These are phyloP conservation scores for Mycena chlorophos DNA, from an alignment of 768 basidiomycete genomes.

Conservation along the genomic window DNA sequence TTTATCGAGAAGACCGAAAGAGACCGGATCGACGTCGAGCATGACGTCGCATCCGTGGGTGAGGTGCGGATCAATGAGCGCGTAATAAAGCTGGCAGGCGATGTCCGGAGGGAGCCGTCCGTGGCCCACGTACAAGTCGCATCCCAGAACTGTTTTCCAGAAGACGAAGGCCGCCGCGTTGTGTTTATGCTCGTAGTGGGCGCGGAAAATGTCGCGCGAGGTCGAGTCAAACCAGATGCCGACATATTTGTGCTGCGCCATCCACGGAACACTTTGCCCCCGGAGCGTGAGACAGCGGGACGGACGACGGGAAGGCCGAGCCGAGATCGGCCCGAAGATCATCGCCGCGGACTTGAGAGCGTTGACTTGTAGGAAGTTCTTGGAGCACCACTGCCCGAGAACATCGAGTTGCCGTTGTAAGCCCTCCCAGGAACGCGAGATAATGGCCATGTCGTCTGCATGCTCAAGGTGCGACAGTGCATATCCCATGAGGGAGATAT, in stretches of 20 bases:
- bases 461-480: neutral
- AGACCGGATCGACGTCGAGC: neutral
- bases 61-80: conserved; percentile 15
- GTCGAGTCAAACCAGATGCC: conserved; percentile 5
- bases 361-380: neutral
- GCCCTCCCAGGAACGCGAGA: neutral
- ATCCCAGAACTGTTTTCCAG: neutral
- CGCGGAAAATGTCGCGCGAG: conserved; percentile 4
- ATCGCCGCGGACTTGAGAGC: neutral
- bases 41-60: conserved; percentile 10
- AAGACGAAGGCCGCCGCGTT: neutral
- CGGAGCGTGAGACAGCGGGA: neutral
- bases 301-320: neutral
- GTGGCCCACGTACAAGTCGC: conserved; percentile 1
- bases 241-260: conserved; percentile 9
- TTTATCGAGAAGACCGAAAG: neutral
- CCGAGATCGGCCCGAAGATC: neutral
- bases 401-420: neutral
- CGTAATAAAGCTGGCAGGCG: conserved; percentile 11
- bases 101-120: conserved; percentile 3
- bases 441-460: neutral
- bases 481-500: neutral
- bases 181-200: conserved; percentile 8
- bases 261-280: neutral
- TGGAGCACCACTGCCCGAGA: neutral